Base-by-base conservation (phyloP, 108 stramenopile genomes). In the Chaetoceros muelleri region DNA sequence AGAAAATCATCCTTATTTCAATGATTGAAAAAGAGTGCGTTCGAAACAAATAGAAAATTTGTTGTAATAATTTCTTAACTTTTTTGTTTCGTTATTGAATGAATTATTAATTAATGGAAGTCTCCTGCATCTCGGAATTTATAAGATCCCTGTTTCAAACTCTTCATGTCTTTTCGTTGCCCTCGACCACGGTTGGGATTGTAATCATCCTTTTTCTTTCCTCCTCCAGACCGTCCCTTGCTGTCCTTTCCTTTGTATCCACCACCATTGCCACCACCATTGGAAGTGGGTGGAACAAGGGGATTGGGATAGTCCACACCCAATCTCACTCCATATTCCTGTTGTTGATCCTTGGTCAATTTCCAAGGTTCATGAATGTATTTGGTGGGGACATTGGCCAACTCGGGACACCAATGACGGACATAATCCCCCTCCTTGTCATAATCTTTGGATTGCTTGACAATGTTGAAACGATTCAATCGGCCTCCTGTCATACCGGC, bases 361-460 rank as follows among this genome's bases (percentile, higher is more conserved):
- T 88, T 80, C 92, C 92, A 94, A 3, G 92, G 92, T 57, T 87
- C 84, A 53, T 89, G 85, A 2, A 93, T 72, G 48, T 65, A 73
- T 28, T 77, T 60, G 30, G 77, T 80, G 1, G 92, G 92, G 1
- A 93, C 82, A 62, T 87, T 58, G 57, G 76, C 74, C 20, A 93
- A 53, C 58, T 97, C 95, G 0, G 98, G 98, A 31, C 85, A 65
- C 98, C 98, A 99, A 44, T 88, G 82, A 18, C 93, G 74, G 22
- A 96, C 93, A 63, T 97, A 97, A 17, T 89, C 94, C 3, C 95
- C 98, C 40, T 95, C 74, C 40, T 76, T 67, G 50, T 99, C 98
- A 67, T 97, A 99, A 57, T 95, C 90, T 52, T 93, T 92, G 20
- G 79, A 74, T 65, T 99, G 98, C 61, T 98, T 96, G 40, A 84